Evolutionary conservation across 495 filamentous ascomycete species (phyloP), one percentile per base, ranked within the genome.

Genomic region (Penicillium turbatum): DNA sequence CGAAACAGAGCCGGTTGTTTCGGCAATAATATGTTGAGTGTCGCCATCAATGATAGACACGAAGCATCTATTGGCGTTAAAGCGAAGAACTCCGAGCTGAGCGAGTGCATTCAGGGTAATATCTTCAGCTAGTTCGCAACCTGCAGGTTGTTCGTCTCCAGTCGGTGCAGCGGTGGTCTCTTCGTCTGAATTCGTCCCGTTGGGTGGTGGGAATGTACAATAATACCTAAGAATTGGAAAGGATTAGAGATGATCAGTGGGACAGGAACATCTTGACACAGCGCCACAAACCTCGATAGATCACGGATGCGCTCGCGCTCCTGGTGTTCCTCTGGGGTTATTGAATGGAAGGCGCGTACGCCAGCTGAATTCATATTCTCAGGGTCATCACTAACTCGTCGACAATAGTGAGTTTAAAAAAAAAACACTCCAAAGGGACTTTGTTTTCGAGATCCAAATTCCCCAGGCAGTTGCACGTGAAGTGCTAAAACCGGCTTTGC

Each of bases 91-190:
- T 0, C 79, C 83, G 17, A 88, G 68, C 60, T 87, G 84, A 17
- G 84, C 78, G 57, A 88, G 77, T 0, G 81, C 82, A 0, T 80
- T 83, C 5, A 89, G 72, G 34, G 79, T 77, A 7, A 80, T 79
- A 58, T 89, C 86, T 10, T 67, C 62, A 13, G 78, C 78, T 2
- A 74, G 55, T 6, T 41, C 51, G 7, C 51, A 46, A 5, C 48
- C 48, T 0, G 48, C 48, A 5, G 50, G 56, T 24, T 57, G 54
- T 29, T 64, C 60, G 26, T 61, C 56, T 10, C 58, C 53, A 5
- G 51, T 49, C 0, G 49, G 34, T 6, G 60, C 36, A 26, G 45
- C n/a, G 6, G 12, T 36, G 3, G 39, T 35, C 10, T 30, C 21
- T 6, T 54, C 53, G 2, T 16, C 35, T n/a, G 17, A 30, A 6